Base-by-base conservation (phyloP, 441 rosid species). In the Mallotus repandus region DNA sequence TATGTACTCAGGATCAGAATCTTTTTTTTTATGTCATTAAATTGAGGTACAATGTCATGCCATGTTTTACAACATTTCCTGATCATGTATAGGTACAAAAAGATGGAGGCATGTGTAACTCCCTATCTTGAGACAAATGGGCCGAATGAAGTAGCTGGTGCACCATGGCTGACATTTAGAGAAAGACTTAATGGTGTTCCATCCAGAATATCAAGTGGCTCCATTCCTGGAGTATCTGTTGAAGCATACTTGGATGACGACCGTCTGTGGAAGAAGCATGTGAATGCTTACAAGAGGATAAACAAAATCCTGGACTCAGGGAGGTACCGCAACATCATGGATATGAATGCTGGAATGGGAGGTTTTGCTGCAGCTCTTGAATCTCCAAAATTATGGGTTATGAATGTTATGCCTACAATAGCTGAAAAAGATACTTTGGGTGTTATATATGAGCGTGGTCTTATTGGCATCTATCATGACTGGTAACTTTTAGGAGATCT, bases 391-490 rank as follows among this genome's bases (percentile, higher is more conserved):
- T 80, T 91, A 54, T 95, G 99, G 99, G 97, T 91, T 77, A 95
- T 95, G 97, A 95, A 93, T 83, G 98, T 90, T 60, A 80, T 91
- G 71, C 99, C 99, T 21, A 87, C 94, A 25, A 79, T 85, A 75
- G 79, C 71, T 22, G 89, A 88, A 19, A 83, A 83, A 82, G 86
- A 94, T 81, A 89, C 93, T 29, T 63, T 94, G 75, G 96, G 98
- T 70, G 88, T 91, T 76, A 80, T 94, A 69, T 92, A 85, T 9
- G 96, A 94, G 81, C 89, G 94, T 83, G 96, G 99, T 64, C 88
- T 94, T 78, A 89, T 92, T n/a, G 98, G 99, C 74, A 91, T 92
- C 75, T 94, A 94, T 80, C 96, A 94, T 80, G 97, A 92, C 84
- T 92, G 97, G 99, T 91, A 86, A 69, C 77, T 77, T 58, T 62